These are phyloP conservation scores for Tausonia pullulans DNA, from an alignment of 1,284 basidiomycete genomes.

Conservation along the genomic window DNA sequence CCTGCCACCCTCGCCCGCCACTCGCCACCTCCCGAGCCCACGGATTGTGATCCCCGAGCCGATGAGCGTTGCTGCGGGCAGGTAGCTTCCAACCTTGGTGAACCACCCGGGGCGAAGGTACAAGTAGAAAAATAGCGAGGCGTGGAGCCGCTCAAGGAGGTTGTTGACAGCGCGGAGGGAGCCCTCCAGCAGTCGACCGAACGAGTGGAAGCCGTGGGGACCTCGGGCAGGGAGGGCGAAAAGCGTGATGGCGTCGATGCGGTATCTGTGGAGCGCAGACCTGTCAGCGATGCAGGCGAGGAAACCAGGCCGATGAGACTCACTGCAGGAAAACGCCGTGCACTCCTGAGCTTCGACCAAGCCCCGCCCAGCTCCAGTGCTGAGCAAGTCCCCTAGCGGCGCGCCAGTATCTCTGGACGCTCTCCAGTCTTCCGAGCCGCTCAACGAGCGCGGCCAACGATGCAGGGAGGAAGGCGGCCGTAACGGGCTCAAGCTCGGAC, in stretches of 20 bases:
- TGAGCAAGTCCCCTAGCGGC: slow-evolving; percentile 26
- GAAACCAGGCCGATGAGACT: slow-evolving; percentile 16
- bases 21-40: slow-evolving; percentile 60
- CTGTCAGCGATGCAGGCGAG: not conserved
- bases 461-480: not conserved
- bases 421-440: not conserved
- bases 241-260: slow-evolving; percentile 86
- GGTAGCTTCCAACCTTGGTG: slow-evolving; percentile 76
- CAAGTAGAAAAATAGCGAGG: slow-evolving; percentile 91
- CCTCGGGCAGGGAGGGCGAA: slow-evolving; percentile 78
- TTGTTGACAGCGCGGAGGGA: slow-evolving; percentile 82
- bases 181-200: slow-evolving; percentile 79
- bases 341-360: slow-evolving; percentile 34
- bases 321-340: slow-evolving; percentile 38
- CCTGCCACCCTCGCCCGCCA: slow-evolving; percentile 44
- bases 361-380: slow-evolving; percentile 29
- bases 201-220: slow-evolving; percentile 87
- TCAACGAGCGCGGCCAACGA: not conserved
- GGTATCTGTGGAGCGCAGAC: slow-evolving; percentile 47
- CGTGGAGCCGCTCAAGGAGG: slow-evolving; percentile 81
- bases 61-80: slow-evolving; percentile 71
- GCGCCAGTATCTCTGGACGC: slow-evolving; percentile 8
- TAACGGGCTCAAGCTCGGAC: not conserved
- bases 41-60: slow-evolving; percentile 70
- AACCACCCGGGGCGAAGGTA: slow-evolving; percentile 63